Base-by-base conservation (phyloP, 2,329 filamentous ascomycete genomes). In the Lasiodiplodia citricola region DNA sequence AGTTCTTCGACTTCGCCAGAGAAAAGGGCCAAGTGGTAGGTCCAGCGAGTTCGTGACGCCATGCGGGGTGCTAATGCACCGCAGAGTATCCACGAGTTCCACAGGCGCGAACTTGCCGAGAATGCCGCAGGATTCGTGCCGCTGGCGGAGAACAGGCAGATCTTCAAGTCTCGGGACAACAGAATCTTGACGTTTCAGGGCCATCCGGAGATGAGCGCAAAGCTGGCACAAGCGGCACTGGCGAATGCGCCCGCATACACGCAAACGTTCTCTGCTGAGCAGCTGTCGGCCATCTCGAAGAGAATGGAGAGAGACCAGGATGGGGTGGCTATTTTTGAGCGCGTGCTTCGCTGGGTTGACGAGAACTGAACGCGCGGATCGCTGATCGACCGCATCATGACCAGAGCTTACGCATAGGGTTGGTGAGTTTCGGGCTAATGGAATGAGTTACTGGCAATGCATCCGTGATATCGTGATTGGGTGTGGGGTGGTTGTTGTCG, bases 141-240 rank as follows among this genome's bases (percentile, higher is more conserved):
- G 6, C 58, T 68, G 35, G 58, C 38, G 5, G n/a, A 64, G 37
- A n/a, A 57, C 23, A 64, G 64, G 10, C 57, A 68, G 38, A 64
- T 60, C 18, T 64, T 64, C 50, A 63, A 56, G 37, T 68, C 67
- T 28, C 50, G 25, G 4, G 57, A 68, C 58, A 68, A 68, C 44
- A 37, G 57, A 25, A 57, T 68, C 25, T 38, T 68, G 67, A 68
- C 67, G 10, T 68, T 68, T 58, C 67, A 68, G n/a, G 67, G 67
- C 35, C 67, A 68, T 21, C 67, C 67, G 1, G 67, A 68, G 28
- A 64, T 68, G 67, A 68, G n/a, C 31, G 67, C 67, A 10, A 64
- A 64, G 28, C 13, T 68, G 23, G 67, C 58, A 16, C 67, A 68
- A 35, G 37, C 50, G 5, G 23, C 60, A 14, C 21, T 68, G 58